Evolutionary conservation across 1,284 basidiomycete species (phyloP).

Genomic region (Calocybe gambosa): DNA sequence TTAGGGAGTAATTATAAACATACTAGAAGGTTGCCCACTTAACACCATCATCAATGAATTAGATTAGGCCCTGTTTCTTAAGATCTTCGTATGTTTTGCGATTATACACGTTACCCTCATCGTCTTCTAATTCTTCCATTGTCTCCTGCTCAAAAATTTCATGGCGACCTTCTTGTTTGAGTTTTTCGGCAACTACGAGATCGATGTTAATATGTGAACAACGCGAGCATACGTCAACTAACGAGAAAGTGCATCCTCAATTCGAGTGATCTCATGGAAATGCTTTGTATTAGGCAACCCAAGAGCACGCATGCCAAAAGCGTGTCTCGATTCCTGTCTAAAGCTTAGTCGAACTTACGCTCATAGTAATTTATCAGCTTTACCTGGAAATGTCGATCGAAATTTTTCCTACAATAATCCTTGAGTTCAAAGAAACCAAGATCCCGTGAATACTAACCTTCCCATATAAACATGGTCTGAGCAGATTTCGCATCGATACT

Average conservation of each 20-base stretch:
- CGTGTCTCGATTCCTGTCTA: slow-evolving; percentile 85
- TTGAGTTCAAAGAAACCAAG: slow-evolving; percentile 4
- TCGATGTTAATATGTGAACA: background rate
- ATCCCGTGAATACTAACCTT: slow-evolving; percentile 42
- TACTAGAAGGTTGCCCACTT: background rate
- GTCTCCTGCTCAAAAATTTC: slow-evolving; percentile 90
- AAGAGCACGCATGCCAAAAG: slow-evolving; percentile 97
- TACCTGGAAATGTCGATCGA: slow-evolving; percentile 88
- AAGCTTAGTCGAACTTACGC: background rate
- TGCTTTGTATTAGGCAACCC: slow-evolving; percentile 98
- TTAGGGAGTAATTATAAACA: background rate
- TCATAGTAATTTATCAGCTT: slow-evolving; percentile 6
- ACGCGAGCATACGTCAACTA: slow-evolving; percentile 3
- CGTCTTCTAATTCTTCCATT: slow-evolving; percentile 95
- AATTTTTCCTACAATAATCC: slow-evolving; percentile 68
- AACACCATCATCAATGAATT: slow-evolving; percentile 15
- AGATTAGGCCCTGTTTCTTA: slow-evolving; percentile 88
- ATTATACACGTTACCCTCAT: slow-evolving; percentile 94
- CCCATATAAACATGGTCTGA: slow-evolving; percentile 95
- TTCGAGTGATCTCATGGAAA: slow-evolving; percentile 97
- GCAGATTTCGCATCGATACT: slow-evolving; percentile 98
- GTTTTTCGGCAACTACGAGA: slow-evolving; percentile 81
- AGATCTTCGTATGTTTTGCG: slow-evolving; percentile 87
- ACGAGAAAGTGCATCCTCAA: slow-evolving; percentile 93
- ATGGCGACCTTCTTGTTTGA: slow-evolving; percentile 89